Evolutionary conservation across 305 asterid species (phyloP).

Genomic region (Solanum hybrid): DNA sequence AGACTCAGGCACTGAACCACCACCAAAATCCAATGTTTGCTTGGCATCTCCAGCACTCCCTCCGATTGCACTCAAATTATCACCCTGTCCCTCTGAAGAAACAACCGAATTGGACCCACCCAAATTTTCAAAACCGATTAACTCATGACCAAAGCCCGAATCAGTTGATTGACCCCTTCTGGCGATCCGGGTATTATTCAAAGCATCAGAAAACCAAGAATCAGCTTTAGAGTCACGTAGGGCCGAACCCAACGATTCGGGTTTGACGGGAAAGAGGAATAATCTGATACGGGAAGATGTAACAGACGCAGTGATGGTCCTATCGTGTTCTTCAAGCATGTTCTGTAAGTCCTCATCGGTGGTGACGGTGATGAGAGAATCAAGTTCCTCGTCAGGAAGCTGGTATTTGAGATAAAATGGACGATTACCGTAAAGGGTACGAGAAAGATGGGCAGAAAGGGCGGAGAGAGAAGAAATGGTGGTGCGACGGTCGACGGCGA

Average conservation of each 20-base stretch:
- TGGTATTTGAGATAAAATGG: constrained; percentile 70
- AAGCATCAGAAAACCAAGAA: constrained; percentile 68
- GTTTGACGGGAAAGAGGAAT: constrained; percentile 58
- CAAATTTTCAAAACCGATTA: constrained; percentile 25
- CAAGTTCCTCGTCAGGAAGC: constrained; percentile 72
- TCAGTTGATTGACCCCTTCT: constrained; percentile 64
- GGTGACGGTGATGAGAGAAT: constrained; percentile 62
- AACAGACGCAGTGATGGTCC: constrained; percentile 13
- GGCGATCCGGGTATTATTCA: constrained; percentile 48
- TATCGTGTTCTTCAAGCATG: constrained; percentile 88
- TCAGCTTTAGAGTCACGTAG: constrained; percentile 54
- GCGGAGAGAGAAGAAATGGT: constrained; percentile 39
- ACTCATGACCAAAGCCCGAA: constrained; percentile 26
- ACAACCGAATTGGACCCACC: constrained; percentile 23
- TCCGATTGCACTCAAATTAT: constrained; percentile 17
- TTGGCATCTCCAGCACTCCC: constrained; percentile 35
- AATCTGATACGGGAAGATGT: constrained; percentile 54
- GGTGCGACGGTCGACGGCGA: constrained; percentile 71
- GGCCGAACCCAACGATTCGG: constrained; percentile 51
- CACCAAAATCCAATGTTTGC: constrained; percentile 11
- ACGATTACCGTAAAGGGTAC: constrained; percentile 42
- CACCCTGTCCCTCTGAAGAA: constrained; percentile 31
- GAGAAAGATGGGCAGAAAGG: constrained; percentile 50
- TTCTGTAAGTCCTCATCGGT: constrained; percentile 75
- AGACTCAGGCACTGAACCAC: constrained; percentile 39